Evolutionary conservation across 2,329 filamentous ascomycete species (phyloP).

Genomic region (Rhytidhysteron rufulum): DNA sequence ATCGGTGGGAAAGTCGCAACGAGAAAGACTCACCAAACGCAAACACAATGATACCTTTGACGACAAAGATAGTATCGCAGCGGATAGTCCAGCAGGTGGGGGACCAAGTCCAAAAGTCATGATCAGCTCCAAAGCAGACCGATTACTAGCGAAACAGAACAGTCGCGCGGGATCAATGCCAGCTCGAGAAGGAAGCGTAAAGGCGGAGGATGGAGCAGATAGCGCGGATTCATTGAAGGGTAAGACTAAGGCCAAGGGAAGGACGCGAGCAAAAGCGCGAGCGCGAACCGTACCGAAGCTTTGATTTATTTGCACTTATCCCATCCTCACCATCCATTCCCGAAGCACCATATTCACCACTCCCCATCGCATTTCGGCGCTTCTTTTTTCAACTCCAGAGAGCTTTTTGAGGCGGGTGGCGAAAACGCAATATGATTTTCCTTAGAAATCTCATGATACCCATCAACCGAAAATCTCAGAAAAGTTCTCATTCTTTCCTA

Average conservation of each 20-base stretch:
- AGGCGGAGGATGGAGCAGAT: constrained; percentile 45
- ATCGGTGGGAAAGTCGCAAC: constrained; percentile 32
- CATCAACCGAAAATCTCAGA: too few relatives aligned
- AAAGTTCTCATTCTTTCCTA: too few relatives aligned
- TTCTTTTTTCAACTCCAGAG: neutral
- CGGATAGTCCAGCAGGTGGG: constrained; percentile 31
- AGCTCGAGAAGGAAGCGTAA: constrained; percentile 46
- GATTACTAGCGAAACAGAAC: constrained; percentile 38
- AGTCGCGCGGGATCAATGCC: constrained; percentile 43
- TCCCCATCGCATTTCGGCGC: neutral
- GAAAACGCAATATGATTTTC: too few relatives aligned
- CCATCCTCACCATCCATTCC: too few relatives aligned
- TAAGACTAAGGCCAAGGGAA: too few relatives aligned
- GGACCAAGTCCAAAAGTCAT: constrained; percentile 31
- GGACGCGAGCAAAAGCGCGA: too few relatives aligned
- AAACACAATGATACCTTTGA: constrained; percentile 34
- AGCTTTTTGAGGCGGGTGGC: neutral
- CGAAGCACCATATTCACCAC: too few relatives aligned
- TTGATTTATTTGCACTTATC: too few relatives aligned
- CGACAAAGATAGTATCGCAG: constrained; percentile 36
- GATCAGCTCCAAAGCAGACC: constrained; percentile 25
- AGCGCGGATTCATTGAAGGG: constrained; percentile 43
- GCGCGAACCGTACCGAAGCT: too few relatives aligned
- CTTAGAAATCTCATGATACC: too few relatives aligned
- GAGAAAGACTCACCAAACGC: constrained; percentile 34